Base-by-base conservation (phyloP, 257 asterid species). In the Cinchona pubescens region DNA sequence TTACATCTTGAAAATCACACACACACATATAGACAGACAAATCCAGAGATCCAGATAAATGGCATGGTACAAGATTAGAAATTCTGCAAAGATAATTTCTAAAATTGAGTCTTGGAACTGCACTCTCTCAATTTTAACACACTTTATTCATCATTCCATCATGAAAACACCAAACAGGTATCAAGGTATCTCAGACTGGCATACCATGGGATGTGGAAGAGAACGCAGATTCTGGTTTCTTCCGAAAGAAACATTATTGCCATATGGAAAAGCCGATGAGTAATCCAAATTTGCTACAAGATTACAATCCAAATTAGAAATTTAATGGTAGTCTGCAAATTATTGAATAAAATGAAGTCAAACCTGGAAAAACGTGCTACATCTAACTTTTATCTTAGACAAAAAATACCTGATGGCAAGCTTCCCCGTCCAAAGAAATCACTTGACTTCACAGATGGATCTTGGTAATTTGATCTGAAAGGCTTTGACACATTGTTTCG, bases 361-460 rank as follows among this genome's bases (percentile, higher is more conserved):
- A 7, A 58, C 29, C 18, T 19, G 49, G n/a, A n/a, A n/a, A n/a
- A n/a, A n/a, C n/a, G n/a, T n/a, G 49, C 37, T 25, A 34, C 72
- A 60, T n/a, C n/a, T n/a, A n/a, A n/a, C 59, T 53, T 40, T 43
- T 43, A 45, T 46, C 45, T n/a, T 19, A 45, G 35, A 30, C 1
- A 30, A 53, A 73, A 35, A 61, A 40, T 74, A 84, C 88, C 85
- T 82, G 86, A 71, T 45, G 81, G 77, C 35, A 82, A 29, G 61
- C 80, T 76, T 74, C 86, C 88, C 79, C 82, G 76, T 66, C 84
- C 80, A 48, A 79, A 84, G 78, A 69, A 74, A 68, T 77, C 86
- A 70, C 25, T 74, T 8, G 76, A 76, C 75, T 84, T 84, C 42
- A 42, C 14, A 35, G 75, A 75, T 5, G 85, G 72, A 25, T 65